Evolutionary conservation across 441 rosid species (phyloP).

Genomic region (Pelargonium cotyledonis): DNA sequence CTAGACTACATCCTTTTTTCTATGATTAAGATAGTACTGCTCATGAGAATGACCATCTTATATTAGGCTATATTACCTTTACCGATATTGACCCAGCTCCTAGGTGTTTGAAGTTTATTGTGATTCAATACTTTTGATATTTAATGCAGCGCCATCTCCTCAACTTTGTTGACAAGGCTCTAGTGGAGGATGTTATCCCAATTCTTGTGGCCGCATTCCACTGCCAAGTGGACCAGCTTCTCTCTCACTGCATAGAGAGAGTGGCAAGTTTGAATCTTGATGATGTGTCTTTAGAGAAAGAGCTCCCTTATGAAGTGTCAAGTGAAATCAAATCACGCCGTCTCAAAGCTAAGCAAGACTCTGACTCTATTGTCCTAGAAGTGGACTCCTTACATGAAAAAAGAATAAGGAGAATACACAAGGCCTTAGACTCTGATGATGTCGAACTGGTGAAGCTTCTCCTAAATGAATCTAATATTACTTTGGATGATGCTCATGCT

Average conservation of each 20-base stretch:
- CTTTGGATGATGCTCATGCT: slow-evolving; percentile 30
- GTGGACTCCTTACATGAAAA: slow-evolving; percentile 20
- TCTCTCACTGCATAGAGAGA: slow-evolving; percentile 20
- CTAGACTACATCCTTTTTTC: too few species aligned
- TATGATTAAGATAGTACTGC: not conserved
- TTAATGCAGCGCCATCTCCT: slow-evolving; percentile 30
- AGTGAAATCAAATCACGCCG: slow-evolving; percentile 22
- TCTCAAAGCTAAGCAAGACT: slow-evolving; percentile 14
- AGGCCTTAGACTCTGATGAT: slow-evolving; percentile 35
- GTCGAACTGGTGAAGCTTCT: slow-evolving; percentile 28
- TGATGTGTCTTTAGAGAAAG: slow-evolving; percentile 24
- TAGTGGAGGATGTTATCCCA: slow-evolving; percentile 28
- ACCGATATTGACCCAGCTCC: not conserved
- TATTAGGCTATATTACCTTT: not conserved
- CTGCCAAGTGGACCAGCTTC: slow-evolving; percentile 28
- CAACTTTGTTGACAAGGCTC: slow-evolving; percentile 28
- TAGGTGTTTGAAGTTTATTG: not conserved
- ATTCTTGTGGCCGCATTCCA: slow-evolving; percentile 29
- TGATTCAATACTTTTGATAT: not conserved
- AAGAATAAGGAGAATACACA: slow-evolving; percentile 25
- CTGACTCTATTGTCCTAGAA: slow-evolving; percentile 7
- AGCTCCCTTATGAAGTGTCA: slow-evolving; percentile 24
- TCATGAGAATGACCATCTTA: not conserved
- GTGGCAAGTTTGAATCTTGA: slow-evolving; percentile 28
- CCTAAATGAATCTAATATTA: slow-evolving; percentile 25